phyloP scores from a whole-genome alignment of 306 rosid genomes.

The Gleditsia sinensis region DNA sequence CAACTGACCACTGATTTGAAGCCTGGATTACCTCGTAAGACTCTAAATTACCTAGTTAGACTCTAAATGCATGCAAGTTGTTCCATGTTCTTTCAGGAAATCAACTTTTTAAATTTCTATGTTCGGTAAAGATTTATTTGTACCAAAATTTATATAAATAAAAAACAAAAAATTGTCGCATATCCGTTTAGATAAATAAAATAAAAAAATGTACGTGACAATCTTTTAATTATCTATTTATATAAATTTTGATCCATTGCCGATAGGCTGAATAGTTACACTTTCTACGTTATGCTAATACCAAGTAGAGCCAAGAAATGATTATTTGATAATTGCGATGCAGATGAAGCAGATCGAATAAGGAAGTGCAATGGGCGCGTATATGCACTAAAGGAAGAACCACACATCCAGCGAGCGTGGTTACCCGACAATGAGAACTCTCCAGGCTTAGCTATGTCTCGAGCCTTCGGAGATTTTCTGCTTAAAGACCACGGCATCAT shows the following conservation, averaged over 20 bases:
- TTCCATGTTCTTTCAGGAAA: not conserved
- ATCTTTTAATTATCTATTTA: too few species aligned
- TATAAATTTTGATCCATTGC: too few species aligned
- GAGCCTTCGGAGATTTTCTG: constrained; percentile 79
- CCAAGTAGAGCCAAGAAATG: too few species aligned
- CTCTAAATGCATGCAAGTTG: too few species aligned
- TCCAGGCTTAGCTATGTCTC: constrained; percentile 86
- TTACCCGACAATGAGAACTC: constrained; percentile 45
- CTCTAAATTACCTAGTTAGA: too few species aligned
- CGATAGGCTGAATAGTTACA: too few species aligned
- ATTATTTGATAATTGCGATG: not conserved
- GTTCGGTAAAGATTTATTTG: too few species aligned
- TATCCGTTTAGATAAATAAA: too few species aligned
- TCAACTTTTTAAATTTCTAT: not conserved
- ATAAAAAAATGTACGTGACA: too few species aligned
- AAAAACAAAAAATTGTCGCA: too few species aligned
- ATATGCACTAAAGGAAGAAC: constrained; percentile 56
- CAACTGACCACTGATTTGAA: constrained; percentile 80
- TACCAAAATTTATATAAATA: too few species aligned
- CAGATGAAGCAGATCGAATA: constrained; percentile 70
- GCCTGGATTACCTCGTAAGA: constrained; percentile 72
- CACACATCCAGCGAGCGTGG: constrained; percentile 72
- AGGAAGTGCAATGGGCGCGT: constrained; percentile 63
- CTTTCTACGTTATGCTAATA: too few species aligned
- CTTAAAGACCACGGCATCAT: constrained; percentile 74